These are phyloP conservation scores for Ustulina deusta DNA, from an alignment of 2,329 filamentous ascomycete genomes.

Conservation along the genomic window DNA sequence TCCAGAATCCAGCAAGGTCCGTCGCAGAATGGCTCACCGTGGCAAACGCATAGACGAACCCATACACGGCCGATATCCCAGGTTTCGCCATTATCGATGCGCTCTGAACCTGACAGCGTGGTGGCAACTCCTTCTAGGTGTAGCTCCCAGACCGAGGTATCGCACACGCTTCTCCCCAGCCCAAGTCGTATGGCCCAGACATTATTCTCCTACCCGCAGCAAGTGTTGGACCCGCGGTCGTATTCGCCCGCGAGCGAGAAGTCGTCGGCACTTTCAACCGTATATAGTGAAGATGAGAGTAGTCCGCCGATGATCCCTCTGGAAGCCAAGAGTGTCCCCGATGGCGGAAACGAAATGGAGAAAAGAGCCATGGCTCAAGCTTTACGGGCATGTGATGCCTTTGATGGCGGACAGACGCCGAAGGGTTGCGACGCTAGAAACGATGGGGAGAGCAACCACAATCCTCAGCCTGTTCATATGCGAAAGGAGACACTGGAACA, in stretches of 20 bases:
- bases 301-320: constrained; percentile 35
- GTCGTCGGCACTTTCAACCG: constrained; percentile 67
- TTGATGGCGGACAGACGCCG: constrained; percentile 11
- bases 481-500: constrained; percentile 36
- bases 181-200: constrained; percentile 54
- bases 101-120: constrained; percentile 58
- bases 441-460: neutral
- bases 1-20: constrained; percentile 22
- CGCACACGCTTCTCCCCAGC: constrained; percentile 56
- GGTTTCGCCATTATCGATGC: constrained; percentile 50
- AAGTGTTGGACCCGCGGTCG: constrained; percentile 22
- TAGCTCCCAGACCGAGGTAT: constrained; percentile 51
- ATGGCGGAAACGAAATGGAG: constrained; percentile 17
- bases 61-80: constrained; percentile 43
- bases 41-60: constrained; percentile 37
- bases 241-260: constrained; percentile 56
- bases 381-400: constrained; percentile 32
- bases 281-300: constrained; percentile 66
- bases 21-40: constrained; percentile 27
- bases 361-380: constrained; percentile 30
- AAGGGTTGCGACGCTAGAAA: neutral
- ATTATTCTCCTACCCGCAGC: constrained; percentile 5
- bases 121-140: constrained; percentile 50
- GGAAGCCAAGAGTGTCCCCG: constrained; percentile 16
- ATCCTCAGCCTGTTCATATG: constrained; percentile 11